Conservation (phyloP, 352 stramenopile genomes). For the Pythium aphanidermatum region DNA sequence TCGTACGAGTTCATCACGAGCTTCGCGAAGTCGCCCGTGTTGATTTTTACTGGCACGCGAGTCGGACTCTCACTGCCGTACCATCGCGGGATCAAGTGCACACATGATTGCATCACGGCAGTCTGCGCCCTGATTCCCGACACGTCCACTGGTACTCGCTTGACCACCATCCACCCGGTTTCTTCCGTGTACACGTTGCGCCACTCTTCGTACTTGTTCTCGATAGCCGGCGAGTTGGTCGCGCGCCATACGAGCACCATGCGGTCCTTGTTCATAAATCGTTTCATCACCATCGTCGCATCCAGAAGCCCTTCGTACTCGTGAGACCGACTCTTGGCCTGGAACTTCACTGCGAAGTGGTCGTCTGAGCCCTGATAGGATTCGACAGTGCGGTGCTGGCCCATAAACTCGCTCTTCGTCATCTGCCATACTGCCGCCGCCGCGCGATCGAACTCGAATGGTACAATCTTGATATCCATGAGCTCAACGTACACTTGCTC, state of each 20-base stretch:
- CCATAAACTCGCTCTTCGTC: constrained; percentile 10
- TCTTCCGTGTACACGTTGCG: constrained; percentile 52
- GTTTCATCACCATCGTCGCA: constrained; percentile 39
- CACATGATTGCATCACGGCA: constrained; percentile 39
- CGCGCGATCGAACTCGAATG: constrained; percentile 13
- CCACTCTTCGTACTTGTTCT: constrained; percentile 26
- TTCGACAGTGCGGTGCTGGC: constrained; percentile 2
- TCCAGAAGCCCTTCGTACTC: constrained; percentile 24
- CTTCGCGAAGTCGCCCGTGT: constrained; percentile 42
- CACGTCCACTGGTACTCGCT: constrained; percentile 22
- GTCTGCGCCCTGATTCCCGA: constrained; percentile 1
- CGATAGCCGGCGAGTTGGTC: constrained; percentile 25
- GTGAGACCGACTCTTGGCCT: constrained; percentile 11
- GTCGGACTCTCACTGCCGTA: constrained; percentile 6
- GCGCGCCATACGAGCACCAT: constrained; percentile 50
- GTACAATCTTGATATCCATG: constrained; percentile 19
- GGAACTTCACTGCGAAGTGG: constrained; percentile 12
- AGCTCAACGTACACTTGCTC: constrained; percentile 18
- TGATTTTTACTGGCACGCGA: constrained; percentile 9
- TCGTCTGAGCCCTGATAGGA: constrained; percentile 7
- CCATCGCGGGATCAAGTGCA: constrained; percentile 29
- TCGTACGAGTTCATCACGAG: constrained; percentile 51
- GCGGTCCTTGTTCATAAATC: constrained; percentile 34
- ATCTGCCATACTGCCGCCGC: constrained; percentile 4
- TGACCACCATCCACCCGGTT: constrained; percentile 55